phyloP scores from a whole-genome alignment of 2,329 filamentous ascomycete species.

The Arthrobotrys megalospora region DNA sequence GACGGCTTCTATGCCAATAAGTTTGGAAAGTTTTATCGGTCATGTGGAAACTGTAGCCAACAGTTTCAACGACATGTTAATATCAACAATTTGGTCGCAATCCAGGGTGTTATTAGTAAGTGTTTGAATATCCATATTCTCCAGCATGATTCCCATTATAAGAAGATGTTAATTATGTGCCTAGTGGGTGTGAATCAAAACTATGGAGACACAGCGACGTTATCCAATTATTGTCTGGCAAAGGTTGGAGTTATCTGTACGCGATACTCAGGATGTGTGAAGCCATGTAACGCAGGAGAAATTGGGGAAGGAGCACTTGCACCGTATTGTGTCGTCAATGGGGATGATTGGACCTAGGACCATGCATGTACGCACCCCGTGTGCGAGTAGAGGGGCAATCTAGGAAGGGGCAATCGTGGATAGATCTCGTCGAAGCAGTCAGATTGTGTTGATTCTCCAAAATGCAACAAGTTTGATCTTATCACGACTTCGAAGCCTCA shows the following conservation, averaged over 20 bases:
- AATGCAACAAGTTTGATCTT: no score
- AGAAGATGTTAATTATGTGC: conserved; percentile 17
- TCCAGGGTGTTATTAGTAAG: conserved; percentile 53
- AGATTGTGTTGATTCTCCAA: no score
- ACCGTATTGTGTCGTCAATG: conserved; percentile 41
- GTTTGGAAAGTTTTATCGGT: conserved; percentile 70
- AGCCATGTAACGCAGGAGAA: conserved; percentile 39
- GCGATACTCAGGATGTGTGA: conserved; percentile 36
- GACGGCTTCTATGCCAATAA: conserved; percentile 68
- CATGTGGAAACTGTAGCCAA: conserved; percentile 69
- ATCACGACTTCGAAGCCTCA: no score
- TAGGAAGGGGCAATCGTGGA: no score
- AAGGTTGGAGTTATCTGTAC: conserved; percentile 47
- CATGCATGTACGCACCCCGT: no score
- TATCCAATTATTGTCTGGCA: conserved; percentile 41
- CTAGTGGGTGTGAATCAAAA: conserved; percentile 68
- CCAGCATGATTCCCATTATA: no score
- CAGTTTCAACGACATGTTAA: conserved; percentile 65
- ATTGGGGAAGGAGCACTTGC: conserved; percentile 41
- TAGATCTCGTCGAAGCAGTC: no score
- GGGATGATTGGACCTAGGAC: conserved; percentile 30
- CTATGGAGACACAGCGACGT: conserved; percentile 66
- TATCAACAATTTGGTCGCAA: conserved; percentile 44
- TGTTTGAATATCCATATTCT: background rate
- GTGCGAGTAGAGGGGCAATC: no score